Conservation (phyloP, 2,329 filamentous ascomycete genomes). For the Tolypocladium ovalisporum region DNA sequence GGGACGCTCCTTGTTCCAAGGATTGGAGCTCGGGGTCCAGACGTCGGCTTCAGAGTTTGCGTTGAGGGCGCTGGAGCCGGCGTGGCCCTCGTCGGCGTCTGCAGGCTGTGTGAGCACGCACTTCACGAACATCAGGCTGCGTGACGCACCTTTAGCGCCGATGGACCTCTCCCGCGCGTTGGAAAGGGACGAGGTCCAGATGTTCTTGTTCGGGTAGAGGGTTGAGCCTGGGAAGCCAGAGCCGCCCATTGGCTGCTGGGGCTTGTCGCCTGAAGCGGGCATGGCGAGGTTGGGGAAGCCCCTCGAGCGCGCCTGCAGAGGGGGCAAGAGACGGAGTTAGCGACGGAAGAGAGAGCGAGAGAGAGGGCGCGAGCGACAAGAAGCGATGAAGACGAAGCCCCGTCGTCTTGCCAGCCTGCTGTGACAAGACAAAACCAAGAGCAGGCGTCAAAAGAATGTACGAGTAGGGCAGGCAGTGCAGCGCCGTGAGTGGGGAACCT, state of each 20-base stretch:
- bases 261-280: slow-evolving; percentile 19
- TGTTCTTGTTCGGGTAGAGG: slow-evolving; percentile 24
- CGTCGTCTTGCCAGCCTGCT: not conserved
- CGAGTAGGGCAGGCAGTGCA: not conserved
- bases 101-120: slow-evolving; percentile 7
- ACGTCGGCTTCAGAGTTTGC: slow-evolving; percentile 57
- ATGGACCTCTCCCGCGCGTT: slow-evolving; percentile 29
- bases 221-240: slow-evolving; percentile 23
- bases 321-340: slow-evolving; percentile 9
- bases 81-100: slow-evolving; percentile 32
- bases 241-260: slow-evolving; percentile 30
- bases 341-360: not conserved
- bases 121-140: not conserved
- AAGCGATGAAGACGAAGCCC: slow-evolving; percentile 4
- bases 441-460: slow-evolving; percentile 1
- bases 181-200: slow-evolving; percentile 29
- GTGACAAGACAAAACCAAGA: not conserved
- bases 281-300: slow-evolving; percentile 27
- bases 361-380: not conserved
- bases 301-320: slow-evolving; percentile 22
- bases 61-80: slow-evolving; percentile 59
- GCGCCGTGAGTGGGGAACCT: not conserved
- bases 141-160: slow-evolving; percentile 35
- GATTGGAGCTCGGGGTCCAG: slow-evolving; percentile 37
- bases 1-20: slow-evolving; percentile 46